Evolutionary conservation across 1,139 yeast genomes (phyloP).

Genomic region (Yamadazyma dendronema): DNA sequence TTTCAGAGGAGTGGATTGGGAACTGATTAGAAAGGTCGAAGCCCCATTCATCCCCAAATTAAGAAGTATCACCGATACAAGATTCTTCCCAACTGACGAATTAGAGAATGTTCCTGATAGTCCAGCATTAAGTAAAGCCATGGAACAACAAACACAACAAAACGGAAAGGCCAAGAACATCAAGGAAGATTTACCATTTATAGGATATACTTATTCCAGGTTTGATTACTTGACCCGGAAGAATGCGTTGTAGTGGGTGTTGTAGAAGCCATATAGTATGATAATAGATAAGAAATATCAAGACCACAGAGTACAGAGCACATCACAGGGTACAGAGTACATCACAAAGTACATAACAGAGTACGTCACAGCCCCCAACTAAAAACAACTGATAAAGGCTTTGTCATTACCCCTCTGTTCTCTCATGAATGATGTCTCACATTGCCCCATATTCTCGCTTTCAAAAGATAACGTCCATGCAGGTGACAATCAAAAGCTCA

Average conservation of each 20-base stretch:
- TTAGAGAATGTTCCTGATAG: slow-evolving; percentile 92
- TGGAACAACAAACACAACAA: slow-evolving; percentile 48
- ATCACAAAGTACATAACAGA: too few relatives aligned
- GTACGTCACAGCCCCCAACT: too few relatives aligned
- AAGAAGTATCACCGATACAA: slow-evolving; percentile 83
- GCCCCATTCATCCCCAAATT: slow-evolving; percentile 81
- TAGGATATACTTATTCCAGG: slow-evolving; percentile 93
- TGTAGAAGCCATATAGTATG: not conserved
- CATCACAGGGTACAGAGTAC: too few relatives aligned
- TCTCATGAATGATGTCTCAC: too few relatives aligned
- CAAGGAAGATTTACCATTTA: slow-evolving; percentile 90
- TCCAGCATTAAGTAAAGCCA: slow-evolving; percentile 79
- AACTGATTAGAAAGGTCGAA: slow-evolving; percentile 82
- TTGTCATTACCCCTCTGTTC: too few relatives aligned
- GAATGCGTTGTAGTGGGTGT: slow-evolving; percentile 74
- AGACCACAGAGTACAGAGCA: not conserved
- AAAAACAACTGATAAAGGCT: too few relatives aligned
- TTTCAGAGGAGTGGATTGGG: slow-evolving; percentile 97
- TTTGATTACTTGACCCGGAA: slow-evolving; percentile 89
- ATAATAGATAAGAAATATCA: not conserved
- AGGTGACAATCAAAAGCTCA: too few relatives aligned
- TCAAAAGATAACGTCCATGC: too few relatives aligned
- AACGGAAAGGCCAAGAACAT: slow-evolving; percentile 39
- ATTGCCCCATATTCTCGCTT: too few relatives aligned
- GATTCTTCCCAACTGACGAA: slow-evolving; percentile 98